Evolutionary conservation across 441 rosid genomes (phyloP), one percentile per base, ranked within the genome.

Genomic region (Eutrema salsugineum): DNA sequence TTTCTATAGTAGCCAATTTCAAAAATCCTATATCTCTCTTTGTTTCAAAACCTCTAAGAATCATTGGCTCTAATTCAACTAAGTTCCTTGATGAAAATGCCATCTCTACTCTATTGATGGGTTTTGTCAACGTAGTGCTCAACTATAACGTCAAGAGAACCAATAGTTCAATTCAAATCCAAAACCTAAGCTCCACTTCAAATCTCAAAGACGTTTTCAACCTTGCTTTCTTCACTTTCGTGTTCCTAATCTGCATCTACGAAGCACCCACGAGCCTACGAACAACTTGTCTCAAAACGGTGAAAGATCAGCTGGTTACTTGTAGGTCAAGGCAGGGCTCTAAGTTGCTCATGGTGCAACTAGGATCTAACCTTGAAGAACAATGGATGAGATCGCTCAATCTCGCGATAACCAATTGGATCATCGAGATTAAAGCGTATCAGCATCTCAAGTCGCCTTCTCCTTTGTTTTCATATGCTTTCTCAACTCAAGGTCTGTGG

Each of bases 301-400:
- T 94, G 42, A 90, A 85, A 87, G 77, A 79, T 56, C 87, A 85
- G 24, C 47, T 94, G 44, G 60, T 81, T 8, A 59, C 71, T 72
- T 67, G 73, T 66, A 81, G 68, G 11, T 66, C 78, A 55, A 82
- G 90, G 58, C 79, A 71, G 33, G 91, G 91, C 0, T 82, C 91
- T 5, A 88, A 85, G 76, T 35, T 63, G 63, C 93, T 94, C 4
- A 82, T 91, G 96, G 81, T 77, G 35, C 80, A 80, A 20, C 65
- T 94, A 16, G 97, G 97, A 15, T 82, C 93, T 1, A 94, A 91
- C 62, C 75, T 94, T 5, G 98, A 91, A 71, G 97, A 88, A 73
- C 89, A 84, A 56, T 91, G 98, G 97, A 91, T 91, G 91, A 78
- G 95, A 56, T 85, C 98, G 0, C 6, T 91, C 10, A 90, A 91